Conservation (phyloP, 306 rosid genomes). For the Ochetophila trinervis region DNA sequence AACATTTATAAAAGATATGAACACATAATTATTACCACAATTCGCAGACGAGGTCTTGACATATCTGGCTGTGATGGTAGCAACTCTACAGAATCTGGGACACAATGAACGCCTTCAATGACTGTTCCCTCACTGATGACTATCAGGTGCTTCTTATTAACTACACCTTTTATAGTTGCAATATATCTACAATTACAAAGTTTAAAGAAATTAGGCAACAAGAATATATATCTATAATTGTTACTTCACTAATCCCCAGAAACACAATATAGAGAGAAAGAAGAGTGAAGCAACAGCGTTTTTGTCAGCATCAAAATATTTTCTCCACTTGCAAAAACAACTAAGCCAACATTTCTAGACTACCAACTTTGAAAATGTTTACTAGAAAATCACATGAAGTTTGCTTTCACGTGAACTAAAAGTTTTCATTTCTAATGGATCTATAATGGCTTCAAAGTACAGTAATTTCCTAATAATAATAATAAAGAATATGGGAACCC, state of each 20-base stretch:
- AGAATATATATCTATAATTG: conserved; percentile 7
- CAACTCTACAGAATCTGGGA: conserved; percentile 78
- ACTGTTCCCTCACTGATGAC: conserved; percentile 73
- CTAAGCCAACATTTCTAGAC: not conserved
- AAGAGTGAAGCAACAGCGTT: not conserved
- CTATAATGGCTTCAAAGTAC: conserved; percentile 1
- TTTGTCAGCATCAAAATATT: conserved; percentile 6
- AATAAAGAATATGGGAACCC: conserved; percentile 26
- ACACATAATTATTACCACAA: conserved; percentile 56
- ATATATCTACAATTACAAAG: conserved; percentile 61
- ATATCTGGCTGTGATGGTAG: conserved; percentile 66
- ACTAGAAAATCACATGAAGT: not conserved
- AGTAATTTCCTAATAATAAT: not conserved
- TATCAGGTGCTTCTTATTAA: conserved; percentile 68
- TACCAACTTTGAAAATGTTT: not conserved
- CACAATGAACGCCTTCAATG: conserved; percentile 73
- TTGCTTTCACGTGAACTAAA: conserved; percentile 2
- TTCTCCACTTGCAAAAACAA: conserved; percentile 11
- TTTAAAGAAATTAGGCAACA: conserved; percentile 19
- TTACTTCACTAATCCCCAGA: conserved; percentile 11
- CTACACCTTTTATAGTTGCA: conserved; percentile 70
- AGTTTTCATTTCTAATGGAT: not conserved
- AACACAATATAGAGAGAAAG: conserved; percentile 6
- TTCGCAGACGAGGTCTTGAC: conserved; percentile 70
- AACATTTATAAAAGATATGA: conserved; percentile 19